A percentile compares a stretch with the other conserved stretches of the same genome.
Evolutionary conservation across 805 yeast species (phyloP).

Genomic region (Saturnispora dispora): DNA sequence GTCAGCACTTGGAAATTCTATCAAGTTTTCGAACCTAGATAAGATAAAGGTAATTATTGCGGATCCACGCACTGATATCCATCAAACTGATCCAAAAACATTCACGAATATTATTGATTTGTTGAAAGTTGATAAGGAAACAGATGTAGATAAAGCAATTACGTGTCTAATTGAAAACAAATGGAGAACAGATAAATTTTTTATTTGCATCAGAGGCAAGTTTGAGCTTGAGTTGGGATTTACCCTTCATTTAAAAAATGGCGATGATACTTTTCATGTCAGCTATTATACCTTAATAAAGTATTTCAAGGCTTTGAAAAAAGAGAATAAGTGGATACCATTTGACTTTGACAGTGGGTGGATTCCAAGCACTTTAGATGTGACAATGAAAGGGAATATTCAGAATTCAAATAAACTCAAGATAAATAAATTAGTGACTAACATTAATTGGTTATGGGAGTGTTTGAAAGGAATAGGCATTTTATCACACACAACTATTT

Average conservation of each 20-base stretch:
- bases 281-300: slow-evolving; percentile 18
- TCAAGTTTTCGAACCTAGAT: slow-evolving; percentile 57
- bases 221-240: slow-evolving; percentile 25
- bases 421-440: slow-evolving; percentile 38
- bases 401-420: slow-evolving; percentile 34
- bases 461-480: slow-evolving; percentile 24
- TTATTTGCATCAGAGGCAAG: slow-evolving; percentile 25
- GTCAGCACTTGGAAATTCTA: slow-evolving; percentile 65
- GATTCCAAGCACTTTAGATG: slow-evolving; percentile 18
- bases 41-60: slow-evolving; percentile 45
- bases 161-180: slow-evolving; percentile 28
- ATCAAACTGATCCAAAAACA: slow-evolving; percentile 23
- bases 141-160: slow-evolving; percentile 18
- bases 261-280: slow-evolving; percentile 14
- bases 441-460: slow-evolving; percentile 40
- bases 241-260: slow-evolving; percentile 12
- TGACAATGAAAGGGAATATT: slow-evolving; percentile 18
- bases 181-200: slow-evolving; percentile 7
- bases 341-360: slow-evolving; percentile 23
- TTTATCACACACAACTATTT: slow-evolving; percentile 3
- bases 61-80: slow-evolving; percentile 41
- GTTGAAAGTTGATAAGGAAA: slow-evolving; percentile 29
- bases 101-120: slow-evolving; percentile 38
- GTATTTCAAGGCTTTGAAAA: slow-evolving; percentile 27
- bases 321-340: slow-evolving; percentile 28